Evolutionary conservation across 2,329 filamentous ascomycete species (phyloP).

Genomic region (Trichoderma gracile): DNA sequence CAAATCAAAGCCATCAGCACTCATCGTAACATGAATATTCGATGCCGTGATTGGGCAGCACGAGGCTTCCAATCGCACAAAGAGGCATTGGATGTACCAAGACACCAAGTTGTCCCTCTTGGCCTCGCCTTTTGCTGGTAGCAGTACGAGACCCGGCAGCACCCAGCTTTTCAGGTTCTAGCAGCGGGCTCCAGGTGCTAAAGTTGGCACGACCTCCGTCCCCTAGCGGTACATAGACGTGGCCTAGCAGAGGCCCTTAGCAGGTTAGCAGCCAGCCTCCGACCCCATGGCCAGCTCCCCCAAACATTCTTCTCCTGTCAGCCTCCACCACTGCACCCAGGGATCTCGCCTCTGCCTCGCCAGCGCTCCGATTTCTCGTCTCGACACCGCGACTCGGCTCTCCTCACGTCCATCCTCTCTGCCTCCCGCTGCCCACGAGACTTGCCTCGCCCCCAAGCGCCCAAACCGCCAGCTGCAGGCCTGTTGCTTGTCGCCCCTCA

Average conservation of each 20-base stretch:
- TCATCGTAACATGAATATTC: too few species aligned
- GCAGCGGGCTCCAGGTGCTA: not conserved
- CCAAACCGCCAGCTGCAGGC: slow-evolving; percentile 21
- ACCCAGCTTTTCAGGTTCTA: not conserved
- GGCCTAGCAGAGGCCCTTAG: not conserved
- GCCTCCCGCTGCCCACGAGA: slow-evolving; percentile 6
- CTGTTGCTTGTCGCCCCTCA: slow-evolving; percentile 23
- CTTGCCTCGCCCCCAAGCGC: slow-evolving; percentile 19
- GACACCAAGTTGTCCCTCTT: not conserved
- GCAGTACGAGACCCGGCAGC: not conserved
- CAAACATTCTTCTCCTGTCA: slow-evolving; percentile 12
- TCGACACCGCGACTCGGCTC: not conserved
- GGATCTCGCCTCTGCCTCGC: slow-evolving; percentile 21
- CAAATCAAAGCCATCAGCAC: not conserved
- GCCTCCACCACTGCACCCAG: not conserved
- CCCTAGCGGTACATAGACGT: not conserved
- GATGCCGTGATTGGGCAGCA: not conserved
- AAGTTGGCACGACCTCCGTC: not conserved
- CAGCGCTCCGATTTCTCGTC: slow-evolving; percentile 12
- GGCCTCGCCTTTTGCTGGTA: not conserved
- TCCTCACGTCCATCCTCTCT: not conserved
- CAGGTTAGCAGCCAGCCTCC: not conserved
- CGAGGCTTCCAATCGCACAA: not conserved
- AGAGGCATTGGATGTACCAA: too few species aligned
- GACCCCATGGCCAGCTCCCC: slow-evolving; percentile 18